phyloP scores from a whole-genome alignment of 805 yeast genomes.

The Saccharomycopsis sp. region DNA sequence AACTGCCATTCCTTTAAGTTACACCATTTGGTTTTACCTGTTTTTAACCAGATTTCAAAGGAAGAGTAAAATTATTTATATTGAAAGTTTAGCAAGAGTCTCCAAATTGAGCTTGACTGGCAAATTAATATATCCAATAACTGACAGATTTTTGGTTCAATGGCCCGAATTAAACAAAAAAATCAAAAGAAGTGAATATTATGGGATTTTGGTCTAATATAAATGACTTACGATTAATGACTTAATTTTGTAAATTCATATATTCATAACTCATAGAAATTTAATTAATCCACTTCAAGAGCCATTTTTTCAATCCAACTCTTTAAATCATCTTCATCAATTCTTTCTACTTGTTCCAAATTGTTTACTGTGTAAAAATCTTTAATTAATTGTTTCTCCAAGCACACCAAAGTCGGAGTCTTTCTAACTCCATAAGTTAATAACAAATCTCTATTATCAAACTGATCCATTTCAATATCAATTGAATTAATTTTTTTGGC shows the following conservation, averaged over 20 bases:
- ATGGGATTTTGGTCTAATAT: conserved; percentile 61
- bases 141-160: conserved; percentile 78
- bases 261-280: too few species aligned
- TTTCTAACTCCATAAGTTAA: conserved; percentile 42
- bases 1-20: conserved; percentile 61
- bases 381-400: too few species aligned
- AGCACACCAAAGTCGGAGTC: too few species aligned
- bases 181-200: conserved; percentile 57
- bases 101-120: conserved; percentile 70
- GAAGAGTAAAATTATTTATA: conserved; percentile 54
- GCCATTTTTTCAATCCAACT: too few species aligned
- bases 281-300: too few species aligned
- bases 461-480: conserved; percentile 61
- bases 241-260: too few species aligned
- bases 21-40: conserved; percentile 41
- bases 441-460: conserved; percentile 48
- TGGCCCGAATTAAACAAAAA: conserved; percentile 56
- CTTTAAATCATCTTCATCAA: too few species aligned
- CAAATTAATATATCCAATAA: conserved; percentile 51
- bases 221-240: too few species aligned
- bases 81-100: conserved; percentile 85
- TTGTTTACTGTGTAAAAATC: too few species aligned
- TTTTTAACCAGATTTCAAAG: conserved; percentile 29
- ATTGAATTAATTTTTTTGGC: conserved; percentile 45
- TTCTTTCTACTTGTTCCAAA: too few species aligned